Percentiles rank a stretch among this genome's conserved stretches.
Conservation (phyloP, 1,284 basidiomycete genomes). For the Phlebopus sp. region DNA sequence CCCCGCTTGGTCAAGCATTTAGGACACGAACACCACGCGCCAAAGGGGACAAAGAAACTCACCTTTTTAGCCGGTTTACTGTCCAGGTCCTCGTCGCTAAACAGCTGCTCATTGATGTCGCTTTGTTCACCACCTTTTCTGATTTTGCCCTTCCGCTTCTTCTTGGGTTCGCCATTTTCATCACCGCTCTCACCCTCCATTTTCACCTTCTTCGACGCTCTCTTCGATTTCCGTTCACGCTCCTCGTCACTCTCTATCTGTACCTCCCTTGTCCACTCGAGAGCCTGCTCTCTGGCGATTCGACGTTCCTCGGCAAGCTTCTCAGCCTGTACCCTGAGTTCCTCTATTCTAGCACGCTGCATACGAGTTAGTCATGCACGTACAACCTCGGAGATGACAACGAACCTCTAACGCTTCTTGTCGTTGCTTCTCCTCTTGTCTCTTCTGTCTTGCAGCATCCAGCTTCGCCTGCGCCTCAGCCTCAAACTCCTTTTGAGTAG, state of each 20-base stretch:
- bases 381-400: background rate
- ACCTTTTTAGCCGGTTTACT: conserved; percentile 72
- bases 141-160: conserved; percentile 44
- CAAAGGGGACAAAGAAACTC: conserved; percentile 12
- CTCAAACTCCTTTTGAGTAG: conserved; percentile 74
- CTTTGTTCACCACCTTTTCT: conserved; percentile 41
- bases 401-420: conserved; percentile 58
- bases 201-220: conserved; percentile 58
- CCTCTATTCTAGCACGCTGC: conserved; percentile 14
- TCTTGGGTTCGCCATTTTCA: conserved; percentile 50
- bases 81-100: conserved; percentile 66
- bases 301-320: conserved; percentile 73
- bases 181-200: conserved; percentile 57
- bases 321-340: conserved; percentile 58
- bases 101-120: conserved; percentile 55
- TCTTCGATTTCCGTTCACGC: conserved; percentile 61
- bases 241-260: conserved; percentile 76
- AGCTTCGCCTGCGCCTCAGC: conserved; percentile 68
- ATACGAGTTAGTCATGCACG: conserved; percentile 1
- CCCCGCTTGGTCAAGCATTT: conserved; percentile 41
- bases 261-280: conserved; percentile 69
- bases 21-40: conserved; percentile 2
- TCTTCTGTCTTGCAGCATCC: conserved; percentile 66
- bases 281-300: conserved; percentile 74
- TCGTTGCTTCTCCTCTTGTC: conserved; percentile 64